Evolutionary conservation across 768 basidiomycete genomes (phyloP), one percentile per base, ranked within the genome.

Genomic region (Clitopilus hobsonii): DNA sequence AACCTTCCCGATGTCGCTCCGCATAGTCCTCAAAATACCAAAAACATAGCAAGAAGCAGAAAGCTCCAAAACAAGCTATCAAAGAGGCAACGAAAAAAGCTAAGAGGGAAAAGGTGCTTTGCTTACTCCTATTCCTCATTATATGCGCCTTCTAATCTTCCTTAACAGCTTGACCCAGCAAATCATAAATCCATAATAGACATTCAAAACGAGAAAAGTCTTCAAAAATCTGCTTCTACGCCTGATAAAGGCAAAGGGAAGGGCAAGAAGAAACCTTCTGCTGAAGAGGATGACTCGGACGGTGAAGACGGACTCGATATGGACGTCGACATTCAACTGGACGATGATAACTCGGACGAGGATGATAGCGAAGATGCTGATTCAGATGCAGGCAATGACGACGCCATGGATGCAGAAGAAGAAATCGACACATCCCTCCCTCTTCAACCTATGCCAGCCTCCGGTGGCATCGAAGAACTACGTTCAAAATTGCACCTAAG

Each of bases 81-180:
- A 94, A 96, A 66, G 92, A 95, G 68, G 89, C 86, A 1, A 84
- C 89, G 10, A 92, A 89, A 70, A 94, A 92, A 63, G 92, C 92
- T 0, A 91, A 88, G 67, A 80, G 85, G 38, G 89, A 90, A 54
- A 95, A 94, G 81, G 94, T 91, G 53, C 22, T 69, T 65, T 13
- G 1, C 26, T 56, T 47, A 45, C n/a, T 6, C 8, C 54, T 20
- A 23, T 54, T 14, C 14, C 10, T 24, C 13, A 1, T 10, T 23
- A 28, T 5, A 3, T 54, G 11, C 36, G 41, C 58, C 58, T 55
- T 49, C 49, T 13, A 51, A 38, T 14, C 36, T 27, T 18, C 16
- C 25, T 5, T 49, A 20, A 23, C 59, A 98, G 94, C 89, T 97
- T 61, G 94, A 98, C 69, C 96, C 96, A 1, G 87, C 85, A 5